A percentile compares a stretch with the other conserved stretches of the same genome.
These are phyloP conservation scores for Boletus semigastroideus DNA, from an alignment of 1,284 basidiomycete genomes.

Conservation along the genomic window DNA sequence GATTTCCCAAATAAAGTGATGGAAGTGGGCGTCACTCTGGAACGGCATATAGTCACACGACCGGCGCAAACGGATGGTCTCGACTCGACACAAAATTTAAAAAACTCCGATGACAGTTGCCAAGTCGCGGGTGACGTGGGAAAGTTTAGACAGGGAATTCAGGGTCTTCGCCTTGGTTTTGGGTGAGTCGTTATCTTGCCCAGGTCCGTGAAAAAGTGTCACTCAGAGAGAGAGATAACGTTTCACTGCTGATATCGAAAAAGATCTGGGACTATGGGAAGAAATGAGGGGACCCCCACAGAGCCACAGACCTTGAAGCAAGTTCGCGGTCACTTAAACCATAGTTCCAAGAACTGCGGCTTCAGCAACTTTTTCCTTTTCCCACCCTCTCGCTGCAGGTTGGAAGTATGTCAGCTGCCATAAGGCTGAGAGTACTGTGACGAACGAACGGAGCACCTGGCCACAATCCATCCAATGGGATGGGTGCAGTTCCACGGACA, in stretches of 20 bases:
- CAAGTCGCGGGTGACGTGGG: no score
- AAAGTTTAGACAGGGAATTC: no score
- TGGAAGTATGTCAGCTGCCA: constrained; percentile 1
- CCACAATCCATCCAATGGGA: no score
- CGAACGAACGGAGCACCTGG: background rate
- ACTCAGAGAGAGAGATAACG: constrained; percentile 1
- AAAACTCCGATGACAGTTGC: no score
- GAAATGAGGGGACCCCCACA: no score
- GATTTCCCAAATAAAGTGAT: no score
- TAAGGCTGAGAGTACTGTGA: background rate
- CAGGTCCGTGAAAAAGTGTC: background rate
- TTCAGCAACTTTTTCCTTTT: background rate
- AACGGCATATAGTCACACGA: no score
- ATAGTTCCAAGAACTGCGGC: background rate
- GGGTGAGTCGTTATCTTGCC: background rate
- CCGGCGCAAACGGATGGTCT: no score
- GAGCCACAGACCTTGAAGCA: no score
- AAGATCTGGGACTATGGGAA: constrained; percentile 4
- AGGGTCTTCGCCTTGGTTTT: no score
- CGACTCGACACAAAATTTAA: no score
- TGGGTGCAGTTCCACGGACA: background rate
- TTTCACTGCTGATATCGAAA: background rate
- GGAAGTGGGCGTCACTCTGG: no score
- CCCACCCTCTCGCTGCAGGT: background rate
- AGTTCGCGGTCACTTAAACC: background rate